Evolutionary conservation across 2,329 filamentous ascomycete genomes (phyloP), one percentile per base, ranked within the genome.

Genomic region (Calonectria multiphialidica): DNA sequence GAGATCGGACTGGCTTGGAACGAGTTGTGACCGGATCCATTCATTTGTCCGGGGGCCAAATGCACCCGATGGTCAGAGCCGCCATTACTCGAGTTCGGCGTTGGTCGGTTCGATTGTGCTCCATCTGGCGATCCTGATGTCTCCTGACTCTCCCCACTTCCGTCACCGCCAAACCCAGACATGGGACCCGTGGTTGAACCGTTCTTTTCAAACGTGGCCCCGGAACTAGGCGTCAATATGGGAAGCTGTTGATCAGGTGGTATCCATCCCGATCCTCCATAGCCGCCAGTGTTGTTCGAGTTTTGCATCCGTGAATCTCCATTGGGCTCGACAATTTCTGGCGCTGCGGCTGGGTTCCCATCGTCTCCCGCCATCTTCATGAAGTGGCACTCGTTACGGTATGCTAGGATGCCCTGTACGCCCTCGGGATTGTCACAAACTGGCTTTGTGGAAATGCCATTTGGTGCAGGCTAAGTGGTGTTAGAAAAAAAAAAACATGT

Each of bases 31-130:
- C 83, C 83, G 0, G 88, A 86, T 30, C 81, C 81, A 25, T 78
- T 81, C 70, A 84, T 78, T 16, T 82, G 80, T 16, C 82, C 82
- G 45, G 77, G 76, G 8, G 70, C 78, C 33, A 79, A 74, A 73
- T 75, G 81, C 63, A 68, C 80, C 35, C 80, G 77, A 16, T 76
- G 74, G 9, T 83, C 82, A 16, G 83, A 81, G 25, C 76, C 74
- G 47, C 72, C 76, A 68, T 75, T 79, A 76, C 88, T 90, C 5
- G 90, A 92, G 76, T 89, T 91, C 3, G 90, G 90, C 13, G 90
- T 92, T 25, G 87, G 89, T n/a, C 88, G 84, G 72, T 86, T 89
- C 3, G 90, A 91, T 59, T 83, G 83, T 8, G 84, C 85, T 25
- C 84, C 85, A 21, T 89, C 88, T 2, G 88, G 86, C 0, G 89